phyloP scores from a whole-genome alignment of 352 stramenopile genomes.

The Phytophthora chlamydospora region DNA sequence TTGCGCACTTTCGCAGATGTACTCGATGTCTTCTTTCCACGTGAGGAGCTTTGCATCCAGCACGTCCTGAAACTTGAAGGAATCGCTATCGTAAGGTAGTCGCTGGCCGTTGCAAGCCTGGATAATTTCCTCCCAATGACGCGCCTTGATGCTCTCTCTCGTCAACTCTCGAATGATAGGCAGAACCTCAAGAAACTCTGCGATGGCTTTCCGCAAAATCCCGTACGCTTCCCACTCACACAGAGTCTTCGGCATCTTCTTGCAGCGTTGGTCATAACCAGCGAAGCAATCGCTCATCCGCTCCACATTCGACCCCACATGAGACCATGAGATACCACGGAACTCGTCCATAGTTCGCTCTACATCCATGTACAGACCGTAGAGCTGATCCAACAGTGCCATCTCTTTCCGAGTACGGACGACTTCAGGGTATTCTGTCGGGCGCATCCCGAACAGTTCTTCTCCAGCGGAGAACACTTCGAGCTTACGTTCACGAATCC shows the following conservation, averaged over 20 bases:
- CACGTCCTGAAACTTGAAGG: slow-evolving; percentile 81
- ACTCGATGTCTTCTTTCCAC: slow-evolving; percentile 85
- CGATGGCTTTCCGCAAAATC: slow-evolving; percentile 77
- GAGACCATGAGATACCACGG: slow-evolving; percentile 60
- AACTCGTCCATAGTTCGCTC: slow-evolving; percentile 78
- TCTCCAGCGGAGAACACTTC: slow-evolving; percentile 89
- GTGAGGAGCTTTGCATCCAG: slow-evolving; percentile 77
- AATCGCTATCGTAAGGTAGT: slow-evolving; percentile 74
- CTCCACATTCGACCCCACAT: slow-evolving; percentile 58
- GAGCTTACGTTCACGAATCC: slow-evolving; percentile 79
- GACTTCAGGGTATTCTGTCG: slow-evolving; percentile 82
- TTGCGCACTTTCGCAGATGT: slow-evolving; percentile 90
- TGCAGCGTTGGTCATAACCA: slow-evolving; percentile 72
- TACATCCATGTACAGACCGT: slow-evolving; percentile 90
- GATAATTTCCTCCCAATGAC: slow-evolving; percentile 89
- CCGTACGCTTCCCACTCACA: slow-evolving; percentile 89
- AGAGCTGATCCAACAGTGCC: slow-evolving; percentile 85
- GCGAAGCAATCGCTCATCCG: slow-evolving; percentile 72
- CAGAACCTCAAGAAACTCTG: slow-evolving; percentile 85
- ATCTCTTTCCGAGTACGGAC: slow-evolving; percentile 90
- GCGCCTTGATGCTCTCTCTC: slow-evolving; percentile 84
- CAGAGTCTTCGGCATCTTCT: slow-evolving; percentile 85
- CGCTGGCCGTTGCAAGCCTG: slow-evolving; percentile 47
- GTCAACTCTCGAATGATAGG: slow-evolving; percentile 84
- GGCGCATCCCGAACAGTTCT: slow-evolving; percentile 89